Evolutionary conservation across 805 yeast species (phyloP), one percentile per base, ranked within the genome.

Genomic region (Pichia heedii): DNA sequence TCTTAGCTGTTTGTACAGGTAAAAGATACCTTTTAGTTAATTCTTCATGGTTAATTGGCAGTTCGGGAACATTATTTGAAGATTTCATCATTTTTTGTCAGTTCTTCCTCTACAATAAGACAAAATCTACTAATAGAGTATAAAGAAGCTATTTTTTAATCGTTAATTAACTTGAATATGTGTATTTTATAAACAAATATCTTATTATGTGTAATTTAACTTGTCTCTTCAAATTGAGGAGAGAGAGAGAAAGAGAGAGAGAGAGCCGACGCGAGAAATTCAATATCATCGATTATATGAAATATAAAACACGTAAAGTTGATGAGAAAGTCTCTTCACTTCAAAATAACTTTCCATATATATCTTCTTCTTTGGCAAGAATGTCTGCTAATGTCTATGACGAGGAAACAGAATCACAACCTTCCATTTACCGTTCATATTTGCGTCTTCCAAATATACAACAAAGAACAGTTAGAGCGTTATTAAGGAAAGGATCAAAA

Each of bases 21-120:
- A 68, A 71, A 55, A 70, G 77, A 48, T 90, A 87, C 52, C 57
- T 90, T 27, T 57, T 84, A 50, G 80, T 93, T 40, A 94, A 93
- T 61, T 77, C 90, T 2, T 81, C 95, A 21, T 90, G 98, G 98
- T 69, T 90, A 44, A 78, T 88, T 5, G 98, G 98, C 1, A 80
- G 94, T 24, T 69, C 83, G 37, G 97, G 97, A 16, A 89, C 98
- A 3, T 69, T 90, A 50, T 66, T 73, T 4, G 71, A 89, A 65
- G 98, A 90, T 63, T 81, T 86, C 50, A 71, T 83, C 36, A 90
- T 89, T 20, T 88, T 90, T 54, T 60, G 76, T 34, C 97, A 89
- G 65, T 89, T 89, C 64, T 88, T 87, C 71, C 53, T 79, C 26
- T 90, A 89, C 63, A 78, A 72, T 33, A 48, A 48, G 39, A 58